phyloP scores from a whole-genome alignment of 1,139 yeast genomes.

The Hyphopichia khmerensis region DNA sequence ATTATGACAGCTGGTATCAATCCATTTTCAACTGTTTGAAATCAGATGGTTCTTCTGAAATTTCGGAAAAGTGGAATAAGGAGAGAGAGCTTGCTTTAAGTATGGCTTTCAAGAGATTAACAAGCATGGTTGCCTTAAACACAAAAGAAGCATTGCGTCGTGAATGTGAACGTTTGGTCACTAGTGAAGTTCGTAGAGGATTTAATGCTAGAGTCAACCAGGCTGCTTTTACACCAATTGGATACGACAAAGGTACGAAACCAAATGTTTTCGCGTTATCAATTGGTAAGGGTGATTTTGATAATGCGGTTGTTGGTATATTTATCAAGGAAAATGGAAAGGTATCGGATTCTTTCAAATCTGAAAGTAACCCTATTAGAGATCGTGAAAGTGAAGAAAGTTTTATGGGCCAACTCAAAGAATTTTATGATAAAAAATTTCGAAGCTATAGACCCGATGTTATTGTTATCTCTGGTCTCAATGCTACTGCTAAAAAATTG shows the following conservation, averaged over 20 bases:
- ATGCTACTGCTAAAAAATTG: conserved; percentile 67
- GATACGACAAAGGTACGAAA: conserved; percentile 73
- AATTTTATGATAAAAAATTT: conserved; percentile 40
- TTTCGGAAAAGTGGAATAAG: conserved; percentile 79
- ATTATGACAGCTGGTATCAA: conserved; percentile 44
- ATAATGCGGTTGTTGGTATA: conserved; percentile 85
- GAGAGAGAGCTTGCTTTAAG: conserved; percentile 69
- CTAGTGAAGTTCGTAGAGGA: conserved; percentile 64
- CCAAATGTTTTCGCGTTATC: conserved; percentile 83
- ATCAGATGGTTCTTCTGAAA: conserved; percentile 81
- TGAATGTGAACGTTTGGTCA: conserved; percentile 71
- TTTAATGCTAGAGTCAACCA: conserved; percentile 79
- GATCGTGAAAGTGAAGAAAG: conserved; percentile 50
- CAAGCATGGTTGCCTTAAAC: conserved; percentile 67
- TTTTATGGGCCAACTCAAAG: conserved; percentile 52
- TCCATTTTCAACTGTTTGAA: conserved; percentile 58
- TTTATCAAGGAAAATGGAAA: conserved; percentile 79
- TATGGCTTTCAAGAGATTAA: conserved; percentile 65
- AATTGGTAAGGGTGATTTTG: conserved; percentile 81
- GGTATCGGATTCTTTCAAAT: conserved; percentile 72
- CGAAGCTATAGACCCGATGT: conserved; percentile 68
- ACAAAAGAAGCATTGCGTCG: conserved; percentile 82
- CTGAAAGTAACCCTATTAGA: conserved; percentile 73
- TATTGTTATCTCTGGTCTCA: conserved; percentile 85
- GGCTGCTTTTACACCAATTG: conserved; percentile 86